Percentiles rank a stretch among this genome's conserved stretches.
Evolutionary conservation across 1,139 yeast species (phyloP).

Genomic region (Blastobotrys aristatus): DNA sequence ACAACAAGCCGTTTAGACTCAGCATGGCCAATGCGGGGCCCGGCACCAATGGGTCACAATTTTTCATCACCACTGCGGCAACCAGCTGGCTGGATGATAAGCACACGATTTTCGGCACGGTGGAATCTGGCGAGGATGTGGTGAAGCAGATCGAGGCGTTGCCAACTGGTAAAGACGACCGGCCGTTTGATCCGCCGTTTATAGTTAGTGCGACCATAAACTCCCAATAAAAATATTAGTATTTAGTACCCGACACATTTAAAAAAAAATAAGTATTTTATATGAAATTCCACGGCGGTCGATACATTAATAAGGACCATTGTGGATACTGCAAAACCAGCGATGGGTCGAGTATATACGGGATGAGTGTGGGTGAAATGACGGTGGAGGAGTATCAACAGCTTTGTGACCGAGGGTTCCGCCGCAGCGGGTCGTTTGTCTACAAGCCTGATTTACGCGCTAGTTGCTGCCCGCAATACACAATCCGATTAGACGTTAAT

Average conservation of each 20-base stretch:
- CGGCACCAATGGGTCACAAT: conserved; percentile 60
- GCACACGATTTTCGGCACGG: conserved; percentile 62
- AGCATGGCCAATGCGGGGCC: conserved; percentile 64
- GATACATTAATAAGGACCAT: conserved; percentile 33
- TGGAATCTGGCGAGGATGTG: conserved; percentile 36
- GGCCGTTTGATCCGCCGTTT: background rate
- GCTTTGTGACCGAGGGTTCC: conserved; percentile 65
- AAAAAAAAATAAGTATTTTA: background rate
- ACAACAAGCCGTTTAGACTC: conserved; percentile 42
- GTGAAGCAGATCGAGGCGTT: conserved; percentile 32
- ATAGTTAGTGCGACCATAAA: background rate
- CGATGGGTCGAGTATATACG: conserved; percentile 41
- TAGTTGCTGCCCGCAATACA: conserved; percentile 77
- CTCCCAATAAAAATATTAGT: too few species aligned
- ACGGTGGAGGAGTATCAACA: conserved; percentile 53
- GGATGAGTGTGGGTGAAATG: conserved; percentile 43
- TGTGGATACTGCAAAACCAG: conserved; percentile 49
- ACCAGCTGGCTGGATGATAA: conserved; percentile 49
- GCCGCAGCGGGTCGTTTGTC: conserved; percentile 70
- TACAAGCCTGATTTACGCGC: conserved; percentile 70
- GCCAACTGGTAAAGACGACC: background rate
- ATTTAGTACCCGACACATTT: too few species aligned
- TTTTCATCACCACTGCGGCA: conserved; percentile 46
- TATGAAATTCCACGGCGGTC: conserved; percentile 9
- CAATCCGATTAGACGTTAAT: conserved; percentile 59